These are phyloP conservation scores for Boechera divaricarpa DNA, from an alignment of 345 rosid species.

Conservation along the genomic window DNA sequence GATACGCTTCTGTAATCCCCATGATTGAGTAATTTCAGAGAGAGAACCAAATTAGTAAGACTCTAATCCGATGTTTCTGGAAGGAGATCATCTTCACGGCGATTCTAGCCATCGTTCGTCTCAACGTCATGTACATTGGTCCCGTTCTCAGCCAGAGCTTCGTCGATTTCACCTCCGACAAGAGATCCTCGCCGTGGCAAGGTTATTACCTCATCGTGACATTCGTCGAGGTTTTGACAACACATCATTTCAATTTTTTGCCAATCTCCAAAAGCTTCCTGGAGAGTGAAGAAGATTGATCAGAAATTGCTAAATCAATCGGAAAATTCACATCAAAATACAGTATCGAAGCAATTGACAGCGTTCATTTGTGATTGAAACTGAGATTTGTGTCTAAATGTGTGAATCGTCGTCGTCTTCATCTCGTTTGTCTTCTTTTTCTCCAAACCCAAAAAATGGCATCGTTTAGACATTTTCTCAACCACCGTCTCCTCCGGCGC, in stretches of 20 bases:
- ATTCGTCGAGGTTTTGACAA: constrained; percentile 72
- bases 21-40: too few relatives aligned
- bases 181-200: constrained; percentile 70
- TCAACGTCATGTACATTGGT: constrained; percentile 79
- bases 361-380: too few relatives aligned
- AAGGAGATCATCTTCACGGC: constrained; percentile 79
- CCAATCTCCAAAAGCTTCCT: constrained; percentile 73
- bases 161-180: constrained; percentile 80
- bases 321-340: too few relatives aligned
- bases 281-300: too few relatives aligned
- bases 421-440: constrained; percentile 41
- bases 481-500: constrained; percentile 48
- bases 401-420: constrained; percentile 9
- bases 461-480: constrained; percentile 70
- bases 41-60: constrained; percentile 39
- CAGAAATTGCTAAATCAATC: too few relatives aligned
- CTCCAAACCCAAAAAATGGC: constrained; percentile 49
- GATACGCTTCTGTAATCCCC: too few relatives aligned
- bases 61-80: constrained; percentile 79
- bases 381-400: too few relatives aligned
- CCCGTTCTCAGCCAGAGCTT: constrained; percentile 83
- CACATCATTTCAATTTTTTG: constrained; percentile 84
- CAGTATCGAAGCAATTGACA: too few relatives aligned
- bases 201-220: constrained; percentile 91
- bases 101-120: constrained; percentile 70